These are phyloP conservation scores for Geosmithia putterillii DNA, from an alignment of 2,329 filamentous ascomycete genomes.

Conservation along the genomic window DNA sequence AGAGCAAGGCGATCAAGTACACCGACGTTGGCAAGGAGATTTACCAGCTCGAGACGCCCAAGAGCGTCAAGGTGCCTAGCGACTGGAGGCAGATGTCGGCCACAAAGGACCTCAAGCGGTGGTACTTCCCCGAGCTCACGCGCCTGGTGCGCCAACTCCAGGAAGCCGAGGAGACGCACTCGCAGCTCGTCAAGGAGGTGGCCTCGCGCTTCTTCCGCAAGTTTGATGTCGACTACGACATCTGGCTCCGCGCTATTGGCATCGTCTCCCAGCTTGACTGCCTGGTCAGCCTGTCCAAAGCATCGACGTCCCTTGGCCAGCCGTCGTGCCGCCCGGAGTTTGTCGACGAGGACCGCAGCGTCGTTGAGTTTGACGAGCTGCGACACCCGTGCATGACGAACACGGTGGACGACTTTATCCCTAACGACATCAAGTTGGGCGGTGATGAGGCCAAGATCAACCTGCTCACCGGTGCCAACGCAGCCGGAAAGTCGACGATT, in stretches of 20 bases:
- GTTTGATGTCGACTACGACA: conserved; percentile 77
- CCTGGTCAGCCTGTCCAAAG: conserved; percentile 82
- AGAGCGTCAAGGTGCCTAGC: conserved; percentile 71
- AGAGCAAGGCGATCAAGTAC: conserved; percentile 60
- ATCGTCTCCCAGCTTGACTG: conserved; percentile 90
- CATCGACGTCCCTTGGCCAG: conserved; percentile 70
- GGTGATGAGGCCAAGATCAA: conserved; percentile 74
- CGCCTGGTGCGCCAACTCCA: conserved; percentile 76
- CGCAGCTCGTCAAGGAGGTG: conserved; percentile 81
- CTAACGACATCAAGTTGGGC: conserved; percentile 83
- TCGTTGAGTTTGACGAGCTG: conserved; percentile 85
- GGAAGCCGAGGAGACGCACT: conserved; percentile 88
- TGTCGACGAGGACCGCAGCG: conserved; percentile 69
- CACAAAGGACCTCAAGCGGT: conserved; percentile 80
- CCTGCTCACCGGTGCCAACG: conserved; percentile 88
- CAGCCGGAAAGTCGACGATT: conserved; percentile 92
- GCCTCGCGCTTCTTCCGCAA: conserved; percentile 70
- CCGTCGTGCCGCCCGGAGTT: conserved; percentile 86
- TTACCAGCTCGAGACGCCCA: conserved; percentile 88
- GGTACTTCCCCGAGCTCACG: conserved; percentile 80
- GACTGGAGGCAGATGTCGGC: conserved; percentile 95
- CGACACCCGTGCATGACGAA: conserved; percentile 91
- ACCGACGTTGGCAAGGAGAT: conserved; percentile 92
- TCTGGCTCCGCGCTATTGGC: conserved; percentile 82
- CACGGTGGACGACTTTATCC: conserved; percentile 86